Conservation (phyloP, 805 yeast genomes). For the Schwanniomyces vanrijiae region DNA sequence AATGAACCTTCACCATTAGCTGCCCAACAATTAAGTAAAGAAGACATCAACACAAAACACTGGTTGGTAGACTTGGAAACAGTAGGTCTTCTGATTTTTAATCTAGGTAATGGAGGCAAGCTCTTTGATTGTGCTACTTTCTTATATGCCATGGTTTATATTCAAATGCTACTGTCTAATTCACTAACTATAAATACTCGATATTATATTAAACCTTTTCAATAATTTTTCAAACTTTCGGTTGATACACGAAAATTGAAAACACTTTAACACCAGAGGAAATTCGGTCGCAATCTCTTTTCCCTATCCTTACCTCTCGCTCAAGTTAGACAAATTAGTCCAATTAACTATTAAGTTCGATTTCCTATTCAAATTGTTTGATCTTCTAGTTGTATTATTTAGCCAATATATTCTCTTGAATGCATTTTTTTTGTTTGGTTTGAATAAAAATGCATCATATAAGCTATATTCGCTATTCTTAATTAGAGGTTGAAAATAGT, state of each 20-base stretch:
- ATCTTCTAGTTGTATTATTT: constrained; percentile 6
- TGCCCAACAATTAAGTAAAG: constrained; percentile 92
- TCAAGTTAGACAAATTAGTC: constrained; percentile 4
- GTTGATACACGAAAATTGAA: background rate
- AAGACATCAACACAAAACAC: constrained; percentile 80
- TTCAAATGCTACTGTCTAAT: constrained; percentile 1
- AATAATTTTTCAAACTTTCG: constrained; percentile 2
- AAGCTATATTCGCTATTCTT: constrained; percentile 2
- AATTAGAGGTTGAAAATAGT: constrained; percentile 16
- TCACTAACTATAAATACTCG: constrained; percentile 1
- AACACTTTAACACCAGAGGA: background rate
- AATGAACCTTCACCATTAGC: constrained; percentile 83
- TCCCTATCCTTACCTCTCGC: constrained; percentile 1
- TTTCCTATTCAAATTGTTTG: background rate
- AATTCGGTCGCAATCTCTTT: background rate
- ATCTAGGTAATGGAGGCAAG: constrained; percentile 71
- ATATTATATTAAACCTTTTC: background rate
- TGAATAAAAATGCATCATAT: constrained; percentile 26
- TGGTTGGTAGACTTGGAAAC: constrained; percentile 61
- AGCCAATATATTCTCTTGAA: constrained; percentile 37
- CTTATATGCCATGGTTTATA: constrained; percentile 38
- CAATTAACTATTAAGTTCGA: constrained; percentile 1
- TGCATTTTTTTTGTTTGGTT: constrained; percentile 19
- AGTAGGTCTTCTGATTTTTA: constrained; percentile 67
- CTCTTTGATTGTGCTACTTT: constrained; percentile 41